Conservation (phyloP, 163 green algal genomes). For the Scenedesmus sp. region DNA sequence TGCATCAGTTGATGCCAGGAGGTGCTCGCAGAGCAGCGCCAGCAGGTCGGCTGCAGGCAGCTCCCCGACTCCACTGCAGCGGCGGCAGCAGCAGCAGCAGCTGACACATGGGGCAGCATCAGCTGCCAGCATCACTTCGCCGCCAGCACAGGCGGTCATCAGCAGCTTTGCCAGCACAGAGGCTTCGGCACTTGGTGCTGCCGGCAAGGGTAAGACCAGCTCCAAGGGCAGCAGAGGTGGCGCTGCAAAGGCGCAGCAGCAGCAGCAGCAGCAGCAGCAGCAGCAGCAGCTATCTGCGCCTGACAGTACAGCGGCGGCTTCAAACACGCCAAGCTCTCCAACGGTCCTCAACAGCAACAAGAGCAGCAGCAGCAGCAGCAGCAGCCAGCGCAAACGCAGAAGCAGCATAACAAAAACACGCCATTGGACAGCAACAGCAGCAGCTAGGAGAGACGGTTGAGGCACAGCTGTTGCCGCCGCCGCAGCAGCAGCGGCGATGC, state of each 20-base stretch:
- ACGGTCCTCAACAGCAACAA: background rate
- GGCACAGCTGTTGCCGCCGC: background rate
- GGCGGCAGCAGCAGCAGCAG: slow-evolving; percentile 27
- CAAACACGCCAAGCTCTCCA: background rate
- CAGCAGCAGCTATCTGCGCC: background rate
- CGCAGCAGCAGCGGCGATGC: background rate
- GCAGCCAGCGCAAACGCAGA: background rate
- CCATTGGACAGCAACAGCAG: background rate
- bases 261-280: slow-evolving; percentile 13
- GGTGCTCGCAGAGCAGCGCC: background rate
- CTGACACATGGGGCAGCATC: too few relatives aligned
- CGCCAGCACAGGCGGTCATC: background rate
- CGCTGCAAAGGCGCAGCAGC: background rate
- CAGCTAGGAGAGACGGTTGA: background rate
- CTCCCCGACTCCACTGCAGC: background rate
- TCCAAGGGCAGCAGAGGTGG: background rate
- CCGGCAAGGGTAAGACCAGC: background rate
- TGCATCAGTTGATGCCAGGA: background rate
- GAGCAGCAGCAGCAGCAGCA: background rate
- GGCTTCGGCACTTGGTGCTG: background rate
- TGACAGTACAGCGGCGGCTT: background rate
- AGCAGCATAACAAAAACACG: background rate
- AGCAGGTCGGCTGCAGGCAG: background rate
- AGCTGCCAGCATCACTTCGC: background rate
- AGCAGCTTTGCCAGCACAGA: background rate